Conservation (phyloP, 179 eudicot genomes). For the Silene noctiflora region DNA sequence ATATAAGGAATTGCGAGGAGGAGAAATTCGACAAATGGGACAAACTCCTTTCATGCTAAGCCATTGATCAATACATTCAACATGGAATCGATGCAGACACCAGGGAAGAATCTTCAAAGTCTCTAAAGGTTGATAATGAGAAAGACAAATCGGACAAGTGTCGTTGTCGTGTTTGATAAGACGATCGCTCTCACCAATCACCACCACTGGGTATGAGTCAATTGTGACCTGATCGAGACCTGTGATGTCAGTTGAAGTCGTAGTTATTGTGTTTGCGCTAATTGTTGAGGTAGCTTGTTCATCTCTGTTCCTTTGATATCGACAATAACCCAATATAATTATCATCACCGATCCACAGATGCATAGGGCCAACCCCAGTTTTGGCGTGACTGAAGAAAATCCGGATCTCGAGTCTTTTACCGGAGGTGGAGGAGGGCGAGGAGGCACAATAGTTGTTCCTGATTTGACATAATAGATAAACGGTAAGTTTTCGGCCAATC, state of each 20-base stretch:
- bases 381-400: neutral
- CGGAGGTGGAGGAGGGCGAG: neutral
- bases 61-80: conserved; percentile 22
- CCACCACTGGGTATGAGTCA: conserved; percentile 10
- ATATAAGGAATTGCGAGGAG: neutral
- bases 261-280: neutral
- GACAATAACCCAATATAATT: neutral
- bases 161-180: conserved; percentile 2
- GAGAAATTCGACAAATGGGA: conserved; percentile 21
- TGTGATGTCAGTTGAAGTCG: too few species aligned
- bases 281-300: neutral
- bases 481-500: neutral
- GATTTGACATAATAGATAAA: neutral
- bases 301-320: neutral
- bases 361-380: neutral
- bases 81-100: conserved; percentile 25
- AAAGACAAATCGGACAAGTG: conserved; percentile 21
- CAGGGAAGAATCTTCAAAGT: conserved; percentile 8
- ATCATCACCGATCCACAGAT: neutral
- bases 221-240: conserved; percentile 7
- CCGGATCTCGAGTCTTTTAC: neutral
- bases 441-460: neutral
- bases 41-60: neutral
- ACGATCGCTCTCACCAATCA: conserved; percentile 19
- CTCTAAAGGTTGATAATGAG: conserved; percentile 5